Percentiles rank a stretch among this genome's conserved stretches.
These are phyloP conservation scores for Schwanniomyces sp. DNA, from an alignment of 805 yeast species.

Conservation along the genomic window DNA sequence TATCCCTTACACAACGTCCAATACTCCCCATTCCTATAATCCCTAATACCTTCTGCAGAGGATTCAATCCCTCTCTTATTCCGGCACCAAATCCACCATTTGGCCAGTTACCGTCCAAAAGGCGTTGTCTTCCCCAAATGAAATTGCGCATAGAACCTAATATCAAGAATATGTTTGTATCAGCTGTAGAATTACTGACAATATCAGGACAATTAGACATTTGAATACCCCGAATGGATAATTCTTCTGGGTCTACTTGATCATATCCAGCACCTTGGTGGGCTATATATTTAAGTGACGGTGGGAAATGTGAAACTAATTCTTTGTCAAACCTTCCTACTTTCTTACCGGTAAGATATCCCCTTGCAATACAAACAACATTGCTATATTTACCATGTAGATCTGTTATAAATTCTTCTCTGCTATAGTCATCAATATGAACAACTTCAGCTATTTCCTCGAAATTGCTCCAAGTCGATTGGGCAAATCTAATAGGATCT, in stretches of 20 bases:
- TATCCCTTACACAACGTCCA: constrained; percentile 68
- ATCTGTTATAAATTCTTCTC: constrained; percentile 38
- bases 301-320: constrained; percentile 34
- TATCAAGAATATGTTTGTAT: constrained; percentile 51
- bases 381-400: constrained; percentile 30
- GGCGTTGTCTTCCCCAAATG: constrained; percentile 7
- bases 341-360: constrained; percentile 35
- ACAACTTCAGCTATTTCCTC: constrained; percentile 4
- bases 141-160: constrained; percentile 52
- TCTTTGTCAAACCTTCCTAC: constrained; percentile 48
- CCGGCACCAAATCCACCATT: background rate
- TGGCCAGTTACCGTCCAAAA: constrained; percentile 27
- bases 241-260: constrained; percentile 47
- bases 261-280: constrained; percentile 64
- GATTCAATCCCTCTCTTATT: background rate
- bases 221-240: constrained; percentile 48
- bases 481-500: constrained; percentile 7
- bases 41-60: constrained; percentile 61
- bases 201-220: constrained; percentile 54
- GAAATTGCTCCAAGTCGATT: constrained; percentile 2
- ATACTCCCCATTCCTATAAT: constrained; percentile 81
- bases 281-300: constrained; percentile 41
- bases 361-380: constrained; percentile 41
- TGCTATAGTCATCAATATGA: constrained; percentile 9
- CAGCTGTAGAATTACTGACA: constrained; percentile 58